Evolutionary conservation across 2,329 filamentous ascomycete species (phyloP), one percentile per base, ranked within the genome.

Genomic region (Penicillium sclerotigenum): DNA sequence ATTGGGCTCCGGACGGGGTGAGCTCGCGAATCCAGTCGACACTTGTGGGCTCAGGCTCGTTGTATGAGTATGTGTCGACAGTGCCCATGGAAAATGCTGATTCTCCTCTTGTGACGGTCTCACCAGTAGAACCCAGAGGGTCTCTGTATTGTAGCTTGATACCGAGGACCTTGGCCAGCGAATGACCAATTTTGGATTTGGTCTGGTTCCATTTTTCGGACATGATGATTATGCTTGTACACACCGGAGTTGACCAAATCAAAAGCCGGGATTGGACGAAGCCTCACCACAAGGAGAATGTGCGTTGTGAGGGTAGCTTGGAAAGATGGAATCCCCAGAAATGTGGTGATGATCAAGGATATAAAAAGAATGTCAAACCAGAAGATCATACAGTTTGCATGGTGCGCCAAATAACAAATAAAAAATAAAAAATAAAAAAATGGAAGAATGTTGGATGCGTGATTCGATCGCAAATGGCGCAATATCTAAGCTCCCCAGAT

Each of bases 21-120:
- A 88, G 74, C 2, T 87, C 81, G 5, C 72, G 69, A 14, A 97
- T 61, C 84, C 86, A 96, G 68, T 96, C 91, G 7, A 74, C 67
- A 0, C 85, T 83, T 4, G 86, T 89, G 0, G 94, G 93, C 58
- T 90, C 88, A 20, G 88, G 81, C 70, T 99, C 93, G 53, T 94
- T 80, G 70, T 95, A 97, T 49, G 83, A 86, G 63, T 94, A 97
- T 46, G 83, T 87, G 63, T 93, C 88, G 40, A 85, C 83, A 1
- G 86, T 90, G 41, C 83, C 82, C 34, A 84, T 79, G 0, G 91
- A 94, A 67, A 91, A 86, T 56, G 89, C 81, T 1, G 91, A 95
- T 73, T 94, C 91, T 65, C 89, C 89, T 45, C 88, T 81, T 13
- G 87, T 88, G 49, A 91, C 80, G 43, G 86, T 82, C 48, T 90